Percentiles rank a stretch among this genome's conserved stretches.
These are phyloP conservation scores for Phragmites australis DNA, from an alignment of 176 grass and related monocot species.

Conservation along the genomic window DNA sequence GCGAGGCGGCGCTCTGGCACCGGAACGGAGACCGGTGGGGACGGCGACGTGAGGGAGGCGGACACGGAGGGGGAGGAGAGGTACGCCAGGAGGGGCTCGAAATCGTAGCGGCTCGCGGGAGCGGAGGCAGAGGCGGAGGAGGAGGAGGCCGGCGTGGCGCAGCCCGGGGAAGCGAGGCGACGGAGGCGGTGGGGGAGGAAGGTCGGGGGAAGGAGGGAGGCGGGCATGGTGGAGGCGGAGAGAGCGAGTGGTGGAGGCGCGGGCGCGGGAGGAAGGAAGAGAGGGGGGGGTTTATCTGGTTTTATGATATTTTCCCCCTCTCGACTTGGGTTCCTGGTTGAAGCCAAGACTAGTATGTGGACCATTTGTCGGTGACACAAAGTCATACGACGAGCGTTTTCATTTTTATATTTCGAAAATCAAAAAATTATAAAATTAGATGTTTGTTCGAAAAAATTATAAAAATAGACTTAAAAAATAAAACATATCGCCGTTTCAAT, in stretches of 20 bases:
- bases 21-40: conserved; percentile 32
- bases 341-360: not conserved
- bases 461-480: too few species aligned
- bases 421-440: too few species aligned
- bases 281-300: conserved; percentile 40
- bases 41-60: conserved; percentile 23
- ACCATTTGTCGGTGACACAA: not conserved
- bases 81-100: conserved; percentile 73
- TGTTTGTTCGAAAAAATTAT: too few species aligned
- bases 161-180: not conserved
- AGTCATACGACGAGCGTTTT: too few species aligned
- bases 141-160: not conserved
- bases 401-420: too few species aligned
- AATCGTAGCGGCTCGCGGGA: conserved; percentile 53
- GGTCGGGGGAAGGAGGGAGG: conserved; percentile 31
- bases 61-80: conserved; percentile 44
- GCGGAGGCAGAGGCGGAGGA: not conserved
- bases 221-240: conserved; percentile 37
- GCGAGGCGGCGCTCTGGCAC: conserved; percentile 50
- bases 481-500: too few species aligned
- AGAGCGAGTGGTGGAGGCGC: conserved; percentile 46
- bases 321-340: not conserved
- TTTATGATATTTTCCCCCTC: conserved; percentile 21
- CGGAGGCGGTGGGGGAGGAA: conserved; percentile 25
- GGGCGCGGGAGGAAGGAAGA: not conserved